Conservation (phyloP, 768 basidiomycete species). For the Amanita fuliginea region DNA sequence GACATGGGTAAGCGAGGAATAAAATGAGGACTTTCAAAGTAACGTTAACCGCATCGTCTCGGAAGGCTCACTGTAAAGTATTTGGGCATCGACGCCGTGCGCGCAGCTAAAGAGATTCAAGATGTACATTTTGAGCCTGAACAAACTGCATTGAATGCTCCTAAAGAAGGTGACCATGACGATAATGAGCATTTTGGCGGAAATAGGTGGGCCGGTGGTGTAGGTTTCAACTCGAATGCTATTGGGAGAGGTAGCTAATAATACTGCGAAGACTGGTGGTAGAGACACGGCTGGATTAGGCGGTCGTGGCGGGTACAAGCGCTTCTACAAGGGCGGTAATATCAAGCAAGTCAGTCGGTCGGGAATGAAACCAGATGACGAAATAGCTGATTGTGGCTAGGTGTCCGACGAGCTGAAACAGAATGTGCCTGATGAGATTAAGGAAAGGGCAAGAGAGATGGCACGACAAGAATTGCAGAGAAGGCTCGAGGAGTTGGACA, state of each 20-base stretch:
- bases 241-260: background rate
- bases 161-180: conserved; percentile 56
- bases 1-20: conserved; percentile 39
- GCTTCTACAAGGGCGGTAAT: conserved; percentile 50
- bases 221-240: conserved; percentile 16
- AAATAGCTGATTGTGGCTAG: conserved; percentile 14
- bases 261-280: conserved; percentile 40
- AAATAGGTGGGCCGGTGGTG: conserved; percentile 57
- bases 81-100: conserved; percentile 46
- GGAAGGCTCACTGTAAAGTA: conserved; percentile 39
- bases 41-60: background rate
- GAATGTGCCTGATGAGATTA: conserved; percentile 48
- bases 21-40: background rate
- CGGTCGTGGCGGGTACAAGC: conserved; percentile 58
- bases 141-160: conserved; percentile 35
- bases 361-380: background rate
- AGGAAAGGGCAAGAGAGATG: conserved; percentile 56
- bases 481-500: conserved; percentile 51
- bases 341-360: conserved; percentile 39
- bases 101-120: conserved; percentile 35
- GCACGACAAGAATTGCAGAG: conserved; percentile 51
- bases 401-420: conserved; percentile 43
- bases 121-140: conserved; percentile 50
- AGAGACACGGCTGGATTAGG: conserved; percentile 55
- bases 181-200: conserved; percentile 53